A percentile compares a stretch with the other conserved stretches of the same genome.
Conservation (phyloP, 2,329 filamentous ascomycete genomes). For the Verticillium longisporum region DNA sequence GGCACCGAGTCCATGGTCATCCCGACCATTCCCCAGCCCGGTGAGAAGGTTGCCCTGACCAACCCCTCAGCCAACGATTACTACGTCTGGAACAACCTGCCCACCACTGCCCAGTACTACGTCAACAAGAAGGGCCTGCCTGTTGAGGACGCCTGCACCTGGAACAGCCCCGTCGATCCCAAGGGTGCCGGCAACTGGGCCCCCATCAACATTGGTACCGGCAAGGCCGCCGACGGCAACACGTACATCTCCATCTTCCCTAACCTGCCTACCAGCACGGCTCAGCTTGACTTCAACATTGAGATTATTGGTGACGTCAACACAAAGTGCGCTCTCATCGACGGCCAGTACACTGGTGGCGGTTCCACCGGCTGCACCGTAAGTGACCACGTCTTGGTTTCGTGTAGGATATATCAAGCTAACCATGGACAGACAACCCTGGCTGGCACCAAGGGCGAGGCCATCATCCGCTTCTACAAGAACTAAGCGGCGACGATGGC, state of each 20-base stretch:
- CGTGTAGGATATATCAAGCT: neutral
- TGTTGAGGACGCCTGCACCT: slow-evolving; percentile 65
- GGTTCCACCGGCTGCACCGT: slow-evolving; percentile 68
- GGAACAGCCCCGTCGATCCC: slow-evolving; percentile 47
- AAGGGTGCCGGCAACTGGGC: slow-evolving; percentile 74
- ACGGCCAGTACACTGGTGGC: slow-evolving; percentile 55
- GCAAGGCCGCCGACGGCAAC: slow-evolving; percentile 53
- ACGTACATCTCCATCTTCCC: slow-evolving; percentile 82
- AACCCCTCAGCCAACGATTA: slow-evolving; percentile 67
- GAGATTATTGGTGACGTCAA: slow-evolving; percentile 61
- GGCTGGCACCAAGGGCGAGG: slow-evolving; percentile 27
- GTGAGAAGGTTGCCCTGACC: slow-evolving; percentile 56
- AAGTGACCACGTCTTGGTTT: slow-evolving; percentile 33
- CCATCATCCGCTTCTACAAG: slow-evolving; percentile 36
- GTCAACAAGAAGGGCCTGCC: slow-evolving; percentile 74
- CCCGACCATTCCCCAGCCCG: slow-evolving; percentile 58
- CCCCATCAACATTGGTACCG: slow-evolving; percentile 78
- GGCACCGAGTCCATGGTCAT: slow-evolving; percentile 85
- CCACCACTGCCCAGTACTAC: slow-evolving; percentile 93
- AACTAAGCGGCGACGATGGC: neutral
- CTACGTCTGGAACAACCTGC: slow-evolving; percentile 68
- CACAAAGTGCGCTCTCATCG: slow-evolving; percentile 55
- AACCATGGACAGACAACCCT: slow-evolving; percentile 32
- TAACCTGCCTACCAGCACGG: slow-evolving; percentile 69
- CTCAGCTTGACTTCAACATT: slow-evolving; percentile 70